A percentile compares a stretch with the other conserved stretches of the same genome.
phyloP scores from a whole-genome alignment of 176 grass and related monocot genomes.

The Rhynchospora breviuscula region DNA sequence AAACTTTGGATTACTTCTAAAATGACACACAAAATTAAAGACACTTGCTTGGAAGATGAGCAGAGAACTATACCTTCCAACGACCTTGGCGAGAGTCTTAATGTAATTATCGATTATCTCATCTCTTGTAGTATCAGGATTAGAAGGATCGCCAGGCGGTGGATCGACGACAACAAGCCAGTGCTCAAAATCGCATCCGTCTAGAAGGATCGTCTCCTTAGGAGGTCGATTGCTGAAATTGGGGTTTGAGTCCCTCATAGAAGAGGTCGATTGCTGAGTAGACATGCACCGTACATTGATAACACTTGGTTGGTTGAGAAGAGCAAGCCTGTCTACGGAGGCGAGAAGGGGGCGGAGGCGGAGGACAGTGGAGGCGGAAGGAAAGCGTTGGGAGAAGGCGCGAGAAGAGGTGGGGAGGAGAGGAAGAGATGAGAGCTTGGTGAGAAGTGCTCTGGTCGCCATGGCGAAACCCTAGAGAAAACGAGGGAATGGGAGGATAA shows the following conservation, averaged over 20 bases:
- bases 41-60: not conserved
- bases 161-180: constrained; percentile 86
- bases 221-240: constrained; percentile 78
- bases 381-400: not conserved
- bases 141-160: constrained; percentile 34
- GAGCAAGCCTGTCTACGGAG: not conserved
- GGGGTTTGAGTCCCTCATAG: constrained; percentile 55
- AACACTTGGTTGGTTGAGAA: not conserved
- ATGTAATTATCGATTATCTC: constrained; percentile 87
- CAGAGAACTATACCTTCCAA: constrained; percentile 49
- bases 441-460: constrained; percentile 22
- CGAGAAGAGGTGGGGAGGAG: not conserved
- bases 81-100: constrained; percentile 62
- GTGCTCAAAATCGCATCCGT: constrained; percentile 88
- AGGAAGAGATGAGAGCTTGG: constrained; percentile 14
- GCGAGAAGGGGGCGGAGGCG: constrained; percentile 17
- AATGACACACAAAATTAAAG: not conserved
- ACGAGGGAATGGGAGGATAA: not conserved
- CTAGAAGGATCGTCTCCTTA: constrained; percentile 77
- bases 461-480: constrained; percentile 14
- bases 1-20: not conserved
- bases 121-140: constrained; percentile 51
- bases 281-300: constrained; percentile 31
- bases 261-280: constrained; percentile 52
- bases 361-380: constrained; percentile 11